Evolutionary conservation across 306 rosid species (phyloP).

Genomic region (Prunus mira): DNA sequence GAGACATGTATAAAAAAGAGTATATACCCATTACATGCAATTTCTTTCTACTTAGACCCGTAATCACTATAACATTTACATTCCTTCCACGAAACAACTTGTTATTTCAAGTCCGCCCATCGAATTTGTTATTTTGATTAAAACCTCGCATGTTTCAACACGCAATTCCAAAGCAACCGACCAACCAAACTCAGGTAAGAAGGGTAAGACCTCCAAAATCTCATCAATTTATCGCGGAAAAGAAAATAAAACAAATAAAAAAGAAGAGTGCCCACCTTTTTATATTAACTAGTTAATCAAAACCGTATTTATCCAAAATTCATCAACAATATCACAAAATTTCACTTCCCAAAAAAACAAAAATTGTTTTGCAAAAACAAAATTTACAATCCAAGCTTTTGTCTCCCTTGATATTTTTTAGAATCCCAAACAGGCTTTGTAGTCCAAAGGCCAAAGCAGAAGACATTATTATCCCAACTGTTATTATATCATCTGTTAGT

Average conservation of each 20-base stretch:
- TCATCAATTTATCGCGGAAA: slow-evolving; percentile 6
- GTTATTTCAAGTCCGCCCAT: not conserved
- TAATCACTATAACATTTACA: not conserved
- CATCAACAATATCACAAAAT: not conserved
- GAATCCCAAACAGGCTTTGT: not conserved
- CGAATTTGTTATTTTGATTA: not conserved
- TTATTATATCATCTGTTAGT: slow-evolving; percentile 9
- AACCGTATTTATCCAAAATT: not conserved
- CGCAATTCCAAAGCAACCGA: not conserved
- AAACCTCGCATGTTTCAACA: not conserved
- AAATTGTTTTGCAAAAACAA: not conserved
- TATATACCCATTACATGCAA: no score
- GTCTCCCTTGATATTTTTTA: not conserved
- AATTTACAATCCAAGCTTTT: not conserved
- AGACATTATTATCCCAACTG: not conserved
- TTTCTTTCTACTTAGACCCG: no score
- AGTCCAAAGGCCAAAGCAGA: not conserved
- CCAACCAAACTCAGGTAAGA: slow-evolving; percentile 3
- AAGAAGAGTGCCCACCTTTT: not conserved
- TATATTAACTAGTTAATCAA: not conserved
- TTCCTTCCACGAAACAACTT: not conserved
- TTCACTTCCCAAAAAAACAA: not conserved
- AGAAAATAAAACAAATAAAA: not conserved
- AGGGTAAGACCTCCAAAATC: not conserved
- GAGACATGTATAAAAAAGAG: no score